Evolutionary conservation across 495 filamentous ascomycete genomes (phyloP).

Genomic region (Penicillium angulare): DNA sequence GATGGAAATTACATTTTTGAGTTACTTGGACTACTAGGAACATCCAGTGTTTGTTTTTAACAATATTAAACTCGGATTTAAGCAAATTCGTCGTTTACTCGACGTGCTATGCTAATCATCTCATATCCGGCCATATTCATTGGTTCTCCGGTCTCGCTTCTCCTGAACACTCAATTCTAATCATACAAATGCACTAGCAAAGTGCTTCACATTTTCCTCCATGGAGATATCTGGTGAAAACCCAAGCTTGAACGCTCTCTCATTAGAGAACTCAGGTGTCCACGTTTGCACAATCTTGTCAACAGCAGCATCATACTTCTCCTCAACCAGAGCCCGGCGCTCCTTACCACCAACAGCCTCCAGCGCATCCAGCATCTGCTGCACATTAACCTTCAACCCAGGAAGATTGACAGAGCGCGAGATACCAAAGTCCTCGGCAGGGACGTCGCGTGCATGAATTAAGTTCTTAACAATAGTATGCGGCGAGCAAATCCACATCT

Average conservation of each 20-base stretch:
- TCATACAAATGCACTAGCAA: slow-evolving; percentile 38
- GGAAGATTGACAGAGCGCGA: slow-evolving; percentile 70
- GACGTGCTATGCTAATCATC: too few relatives aligned
- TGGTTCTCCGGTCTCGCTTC: slow-evolving; percentile 5
- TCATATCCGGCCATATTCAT: slow-evolving; percentile 14
- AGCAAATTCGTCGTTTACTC: too few relatives aligned
- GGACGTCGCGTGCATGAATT: slow-evolving; percentile 57
- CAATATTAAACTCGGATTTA: too few relatives aligned
- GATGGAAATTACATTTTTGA: background rate
- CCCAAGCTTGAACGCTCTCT: slow-evolving; percentile 56
- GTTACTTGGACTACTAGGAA: background rate
- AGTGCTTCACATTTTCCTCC: slow-evolving; percentile 56
- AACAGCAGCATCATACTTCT: slow-evolving; percentile 62
- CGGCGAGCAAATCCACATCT: slow-evolving; percentile 67
- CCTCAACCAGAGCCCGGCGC: slow-evolving; percentile 58
- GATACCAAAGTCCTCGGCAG: slow-evolving; percentile 51
- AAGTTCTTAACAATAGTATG: slow-evolving; percentile 69
- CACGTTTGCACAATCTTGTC: slow-evolving; percentile 74
- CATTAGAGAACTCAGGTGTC: slow-evolving; percentile 66
- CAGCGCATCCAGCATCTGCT: slow-evolving; percentile 74
- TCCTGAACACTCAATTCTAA: background rate
- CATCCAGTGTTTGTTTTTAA: too few relatives aligned
- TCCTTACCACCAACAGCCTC: slow-evolving; percentile 69
- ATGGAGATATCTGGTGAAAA: slow-evolving; percentile 59
- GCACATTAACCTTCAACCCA: slow-evolving; percentile 66